These are phyloP conservation scores for Arctium lappa DNA, from an alignment of 129 eudicot genomes.

Conservation along the genomic window DNA sequence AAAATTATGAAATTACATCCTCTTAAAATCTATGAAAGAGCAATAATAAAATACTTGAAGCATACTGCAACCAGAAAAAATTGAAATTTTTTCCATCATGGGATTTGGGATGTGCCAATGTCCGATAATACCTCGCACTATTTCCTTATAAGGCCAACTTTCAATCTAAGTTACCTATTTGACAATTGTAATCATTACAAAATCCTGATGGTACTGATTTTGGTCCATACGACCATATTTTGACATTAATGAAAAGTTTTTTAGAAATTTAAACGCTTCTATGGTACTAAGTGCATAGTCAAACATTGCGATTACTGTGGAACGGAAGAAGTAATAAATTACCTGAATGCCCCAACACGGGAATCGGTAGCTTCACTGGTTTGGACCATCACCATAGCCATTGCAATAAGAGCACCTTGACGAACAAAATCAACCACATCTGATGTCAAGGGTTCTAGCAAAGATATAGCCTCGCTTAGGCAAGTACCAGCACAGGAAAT, in stretches of 20 bases:
- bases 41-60: too few relatives aligned
- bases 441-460: slow-evolving; percentile 93
- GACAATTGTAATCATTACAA: background rate
- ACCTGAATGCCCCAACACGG: slow-evolving; percentile 98
- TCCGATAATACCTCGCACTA: too few relatives aligned
- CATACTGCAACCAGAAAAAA: too few relatives aligned
- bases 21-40: background rate
- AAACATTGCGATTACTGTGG: background rate
- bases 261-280: too few relatives aligned
- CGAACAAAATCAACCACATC: slow-evolving; percentile 97
- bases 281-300: background rate
- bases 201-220: background rate
- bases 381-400: slow-evolving; percentile 99
- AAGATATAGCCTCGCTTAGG: slow-evolving; percentile 90
- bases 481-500: slow-evolving; percentile 99
- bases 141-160: too few relatives aligned
- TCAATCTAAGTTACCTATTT: too few relatives aligned
- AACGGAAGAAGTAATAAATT: background rate
- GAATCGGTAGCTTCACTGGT: slow-evolving; percentile 94
- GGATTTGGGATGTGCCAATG: too few relatives aligned
- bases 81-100: too few relatives aligned
- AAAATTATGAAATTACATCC: background rate
- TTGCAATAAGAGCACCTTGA: slow-evolving; percentile 96
- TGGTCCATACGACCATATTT: background rate
- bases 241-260: background rate